These are phyloP conservation scores for Verticillium longisporum DNA, from an alignment of 2,329 filamentous ascomycete species.

Conservation along the genomic window DNA sequence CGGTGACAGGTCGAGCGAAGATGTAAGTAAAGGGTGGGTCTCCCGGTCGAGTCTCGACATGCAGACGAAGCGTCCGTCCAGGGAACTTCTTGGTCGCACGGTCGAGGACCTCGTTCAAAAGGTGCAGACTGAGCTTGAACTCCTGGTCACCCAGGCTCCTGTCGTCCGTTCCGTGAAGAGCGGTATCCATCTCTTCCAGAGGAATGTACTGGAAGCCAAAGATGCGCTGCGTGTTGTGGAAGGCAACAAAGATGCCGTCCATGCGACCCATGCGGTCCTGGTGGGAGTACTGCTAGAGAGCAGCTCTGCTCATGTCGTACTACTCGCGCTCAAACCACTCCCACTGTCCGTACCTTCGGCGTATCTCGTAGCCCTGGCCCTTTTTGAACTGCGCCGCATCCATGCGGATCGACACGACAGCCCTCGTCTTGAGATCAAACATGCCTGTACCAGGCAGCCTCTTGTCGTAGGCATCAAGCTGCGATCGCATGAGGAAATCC, in stretches of 20 bases:
- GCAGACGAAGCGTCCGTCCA: slow-evolving; percentile 65
- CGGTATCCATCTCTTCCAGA: slow-evolving; percentile 78
- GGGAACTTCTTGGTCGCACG: slow-evolving; percentile 71
- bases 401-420: slow-evolving; percentile 89
- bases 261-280: slow-evolving; percentile 96
- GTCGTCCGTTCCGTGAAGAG: slow-evolving; percentile 73
- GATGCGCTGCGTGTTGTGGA: slow-evolving; percentile 88
- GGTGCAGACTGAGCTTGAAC: slow-evolving; percentile 71
- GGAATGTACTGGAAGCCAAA: slow-evolving; percentile 97
- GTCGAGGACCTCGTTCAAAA: slow-evolving; percentile 76
- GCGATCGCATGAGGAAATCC: slow-evolving; percentile 89
- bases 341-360: slow-evolving; percentile 65
- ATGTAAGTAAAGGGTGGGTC: slow-evolving; percentile 70
- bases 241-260: slow-evolving; percentile 98
- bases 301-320: slow-evolving; percentile 91
- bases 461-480: slow-evolving; percentile 83
- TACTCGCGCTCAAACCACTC: slow-evolving; percentile 95
- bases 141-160: slow-evolving; percentile 67
- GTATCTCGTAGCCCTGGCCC: slow-evolving; percentile 83
- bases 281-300: slow-evolving; percentile 92
- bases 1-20: slow-evolving; percentile 77
- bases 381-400: slow-evolving; percentile 64
- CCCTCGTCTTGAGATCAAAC: slow-evolving; percentile 94
- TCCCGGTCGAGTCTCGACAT: slow-evolving; percentile 68
- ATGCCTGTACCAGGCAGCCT: slow-evolving; percentile 85